phyloP scores from a whole-genome alignment of 768 basidiomycete genomes.

The Trametes punicea region DNA sequence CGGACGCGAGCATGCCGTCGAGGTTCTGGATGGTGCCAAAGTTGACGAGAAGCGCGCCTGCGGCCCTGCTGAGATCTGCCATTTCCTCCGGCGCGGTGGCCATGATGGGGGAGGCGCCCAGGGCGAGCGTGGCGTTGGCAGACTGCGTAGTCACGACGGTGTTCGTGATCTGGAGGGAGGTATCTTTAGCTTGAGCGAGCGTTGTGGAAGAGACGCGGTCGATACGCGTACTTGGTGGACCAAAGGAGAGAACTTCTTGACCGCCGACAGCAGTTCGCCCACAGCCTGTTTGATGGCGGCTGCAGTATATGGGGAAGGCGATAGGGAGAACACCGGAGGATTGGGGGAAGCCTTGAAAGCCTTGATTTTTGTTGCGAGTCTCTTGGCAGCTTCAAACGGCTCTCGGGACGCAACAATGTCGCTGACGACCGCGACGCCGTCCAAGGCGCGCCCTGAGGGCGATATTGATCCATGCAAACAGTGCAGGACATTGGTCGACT shows the following conservation, averaged over 20 bases:
- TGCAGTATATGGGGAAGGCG: constrained; percentile 23
- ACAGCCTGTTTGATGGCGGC: constrained; percentile 43
- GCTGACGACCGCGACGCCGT: constrained; percentile 87
- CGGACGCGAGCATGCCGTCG: constrained; percentile 74
- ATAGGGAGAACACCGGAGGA: constrained; percentile 23
- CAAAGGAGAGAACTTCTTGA: constrained; percentile 59
- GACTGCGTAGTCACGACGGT: constrained; percentile 86
- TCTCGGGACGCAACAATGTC: constrained; percentile 70
- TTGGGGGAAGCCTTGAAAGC: constrained; percentile 36
- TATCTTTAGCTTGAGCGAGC: not conserved
- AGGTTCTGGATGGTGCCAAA: constrained; percentile 76
- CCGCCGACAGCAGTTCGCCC: constrained; percentile 44
- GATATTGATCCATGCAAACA: constrained; percentile 72
- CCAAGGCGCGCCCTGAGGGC: constrained; percentile 51
- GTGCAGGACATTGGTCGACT: constrained; percentile 69
- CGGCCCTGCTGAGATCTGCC: constrained; percentile 65
- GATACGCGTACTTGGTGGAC: constrained; percentile 67
- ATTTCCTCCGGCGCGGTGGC: constrained; percentile 81
- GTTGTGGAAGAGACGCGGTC: not conserved
- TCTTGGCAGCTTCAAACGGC: constrained; percentile 50
- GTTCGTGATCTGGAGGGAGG: constrained; percentile 70
- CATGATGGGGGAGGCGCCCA: constrained; percentile 94
- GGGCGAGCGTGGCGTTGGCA: constrained; percentile 83
- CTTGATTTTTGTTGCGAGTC: constrained; percentile 41
- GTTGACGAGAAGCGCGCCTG: constrained; percentile 76